These are phyloP conservation scores for Aspergillus novoparasiticus DNA, from an alignment of 2,329 filamentous ascomycete species.

Conservation along the genomic window DNA sequence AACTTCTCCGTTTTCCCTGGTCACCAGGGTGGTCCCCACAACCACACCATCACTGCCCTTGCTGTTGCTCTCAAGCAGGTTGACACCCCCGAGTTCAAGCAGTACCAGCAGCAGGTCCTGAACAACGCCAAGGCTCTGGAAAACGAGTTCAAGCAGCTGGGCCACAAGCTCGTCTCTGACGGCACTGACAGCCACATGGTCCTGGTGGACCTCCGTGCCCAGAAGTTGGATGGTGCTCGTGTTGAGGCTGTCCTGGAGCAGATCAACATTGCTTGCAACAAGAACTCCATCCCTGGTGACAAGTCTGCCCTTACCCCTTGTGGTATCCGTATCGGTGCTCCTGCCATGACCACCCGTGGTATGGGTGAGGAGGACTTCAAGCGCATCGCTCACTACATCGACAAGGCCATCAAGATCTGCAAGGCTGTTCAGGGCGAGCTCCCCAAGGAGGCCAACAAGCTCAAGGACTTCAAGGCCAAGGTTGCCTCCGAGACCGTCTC, in stretches of 20 bases:
- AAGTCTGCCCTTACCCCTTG: constrained; percentile 93
- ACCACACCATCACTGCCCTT: constrained; percentile 97
- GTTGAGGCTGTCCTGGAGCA: constrained; percentile 95
- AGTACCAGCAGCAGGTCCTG: constrained; percentile 88
- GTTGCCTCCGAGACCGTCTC: constrained; percentile 75
- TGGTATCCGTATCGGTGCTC: constrained; percentile 93
- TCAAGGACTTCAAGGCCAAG: constrained; percentile 98
- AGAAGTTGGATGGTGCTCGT: constrained; percentile 84
- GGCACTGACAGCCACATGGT: constrained; percentile 98
- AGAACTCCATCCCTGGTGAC: constrained; percentile 97
- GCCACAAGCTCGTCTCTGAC: constrained; percentile 87
- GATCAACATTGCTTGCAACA: constrained; percentile 99
- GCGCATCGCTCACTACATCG: constrained; percentile 86
- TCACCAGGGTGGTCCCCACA: constrained; percentile 96
- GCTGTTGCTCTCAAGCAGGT: constrained; percentile 94
- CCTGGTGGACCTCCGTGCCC: constrained; percentile 85
- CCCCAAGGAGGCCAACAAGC: constrained; percentile 97
- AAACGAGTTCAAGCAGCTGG: constrained; percentile 66
- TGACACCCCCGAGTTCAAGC: constrained; percentile 82
- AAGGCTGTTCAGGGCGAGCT: constrained; percentile 81
- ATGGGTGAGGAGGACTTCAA: constrained; percentile 92
- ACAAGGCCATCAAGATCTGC: constrained; percentile 83
- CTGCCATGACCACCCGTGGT: constrained; percentile 95
- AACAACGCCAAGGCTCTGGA: constrained; percentile 89
- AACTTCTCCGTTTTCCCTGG: constrained; percentile 97